These are phyloP conservation scores for Metrosideros polymorpha DNA, from an alignment of 441 rosid genomes.

Conservation along the genomic window DNA sequence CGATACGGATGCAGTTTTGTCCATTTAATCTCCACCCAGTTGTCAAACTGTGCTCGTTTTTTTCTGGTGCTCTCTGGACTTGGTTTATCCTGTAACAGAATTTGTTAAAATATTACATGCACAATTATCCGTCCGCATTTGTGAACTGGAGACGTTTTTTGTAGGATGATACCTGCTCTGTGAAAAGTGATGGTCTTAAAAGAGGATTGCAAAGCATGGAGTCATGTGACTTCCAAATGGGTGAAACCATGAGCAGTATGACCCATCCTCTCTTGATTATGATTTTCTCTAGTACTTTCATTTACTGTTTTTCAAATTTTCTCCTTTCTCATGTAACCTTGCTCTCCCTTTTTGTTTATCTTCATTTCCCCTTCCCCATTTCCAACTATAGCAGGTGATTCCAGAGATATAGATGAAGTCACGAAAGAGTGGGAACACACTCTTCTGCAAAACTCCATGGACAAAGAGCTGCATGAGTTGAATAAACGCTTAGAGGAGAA, in stretches of 20 bases:
- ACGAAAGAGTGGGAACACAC: constrained; percentile 98
- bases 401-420: constrained; percentile 77
- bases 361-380: neutral
- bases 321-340: neutral
- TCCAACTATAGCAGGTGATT: constrained; percentile 41
- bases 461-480: constrained; percentile 86
- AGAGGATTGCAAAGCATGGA: constrained; percentile 80
- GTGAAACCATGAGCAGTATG: constrained; percentile 60
- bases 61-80: neutral
- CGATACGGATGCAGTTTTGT: neutral
- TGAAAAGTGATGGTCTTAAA: constrained; percentile 71
- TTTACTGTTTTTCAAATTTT: neutral
- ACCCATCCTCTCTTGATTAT: neutral
- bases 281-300: neutral
- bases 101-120: neutral
- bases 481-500: constrained; percentile 89
- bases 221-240: constrained; percentile 71
- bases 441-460: constrained; percentile 83
- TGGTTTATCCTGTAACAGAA: neutral
- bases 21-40: neutral
- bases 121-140: neutral
- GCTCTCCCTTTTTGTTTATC: neutral
- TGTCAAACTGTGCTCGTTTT: neutral
- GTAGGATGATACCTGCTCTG: constrained; percentile 65
- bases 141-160: constrained; percentile 5